Evolutionary conservation across 1,284 basidiomycete species (phyloP), one percentile per base, ranked within the genome.

Genomic region (Malassezia brasiliensis): DNA sequence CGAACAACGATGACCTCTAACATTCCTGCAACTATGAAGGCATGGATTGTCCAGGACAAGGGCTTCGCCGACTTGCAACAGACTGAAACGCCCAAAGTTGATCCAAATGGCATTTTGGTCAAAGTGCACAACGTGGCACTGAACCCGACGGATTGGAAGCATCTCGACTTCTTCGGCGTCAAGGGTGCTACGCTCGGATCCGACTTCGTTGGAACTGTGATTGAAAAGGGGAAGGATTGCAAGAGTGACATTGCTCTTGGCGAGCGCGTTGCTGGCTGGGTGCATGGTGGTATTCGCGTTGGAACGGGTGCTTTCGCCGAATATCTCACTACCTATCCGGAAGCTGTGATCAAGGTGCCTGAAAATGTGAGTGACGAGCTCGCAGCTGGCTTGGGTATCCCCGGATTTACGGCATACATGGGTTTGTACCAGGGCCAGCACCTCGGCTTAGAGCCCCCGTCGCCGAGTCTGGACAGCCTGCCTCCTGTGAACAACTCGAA

Each of bases 131-230:
- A 63, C 19, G 61, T 68, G 17, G 67, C 67, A 2, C 61, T 73
- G 55, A 73, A 73, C 56, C 70, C 70, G 6, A 71, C 70, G 12
- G 70, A 73, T 50, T 68, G 66, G 68, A 68, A 69, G 65, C 68
- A 59, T 74, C 76, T 68, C 72, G 74, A 76, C 72, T 52, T 66
- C 42, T 55, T 70, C 20, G 52, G 63, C 4, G 75, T 64, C 62
- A 65, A 72, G 9, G 71, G 71, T 39, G 75, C 77, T 8, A 72
- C 81, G 7, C 69, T 82, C 10, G 84, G 84, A 5, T 77, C 74
- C 17, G 84, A 86, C 63, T 79, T 79, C 44, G 79, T 80, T 30
- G 84, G 84, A 11, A 75, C 78, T 3, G 79, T 85, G 20, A 79
- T 79, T 20, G 76, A 77, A 46, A 68, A 84, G 35, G 83, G 60